phyloP scores from a whole-genome alignment of 139 green algal genomes.

The Chlamydomonas eustigma region DNA sequence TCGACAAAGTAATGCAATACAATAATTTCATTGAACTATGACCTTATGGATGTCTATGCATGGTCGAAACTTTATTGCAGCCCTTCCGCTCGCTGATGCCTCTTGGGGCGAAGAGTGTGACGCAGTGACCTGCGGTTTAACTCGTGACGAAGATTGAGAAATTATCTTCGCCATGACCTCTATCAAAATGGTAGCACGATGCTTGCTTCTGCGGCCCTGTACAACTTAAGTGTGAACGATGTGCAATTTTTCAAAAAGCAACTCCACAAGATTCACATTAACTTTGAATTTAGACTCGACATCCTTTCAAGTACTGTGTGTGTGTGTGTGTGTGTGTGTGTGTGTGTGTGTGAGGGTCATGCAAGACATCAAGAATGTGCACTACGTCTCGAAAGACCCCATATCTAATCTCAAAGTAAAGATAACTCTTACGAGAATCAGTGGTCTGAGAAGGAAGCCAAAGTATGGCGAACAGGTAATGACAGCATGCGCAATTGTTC shows the following conservation, averaged over 20 bases:
- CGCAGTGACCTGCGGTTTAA: no score
- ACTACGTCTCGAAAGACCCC: conserved; percentile 52
- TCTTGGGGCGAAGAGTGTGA: not conserved
- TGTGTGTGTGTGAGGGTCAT: conserved; percentile 19
- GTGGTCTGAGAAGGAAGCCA: not conserved
- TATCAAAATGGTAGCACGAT: no score
- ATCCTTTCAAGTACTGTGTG: no score
- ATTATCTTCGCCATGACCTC: no score
- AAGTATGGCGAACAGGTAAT: conserved; percentile 12
- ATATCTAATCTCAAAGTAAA: conserved; percentile 43
- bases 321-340: no score
- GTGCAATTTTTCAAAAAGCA: no score
- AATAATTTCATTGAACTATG: not conserved
- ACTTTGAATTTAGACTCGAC: no score
- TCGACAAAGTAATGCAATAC: not conserved
- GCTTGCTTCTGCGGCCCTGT: no score
- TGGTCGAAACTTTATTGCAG: conserved; percentile 71
- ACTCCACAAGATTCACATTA: no score
- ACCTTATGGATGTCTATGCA: conserved; percentile 99
- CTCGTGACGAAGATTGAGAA: no score
- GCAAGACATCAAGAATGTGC: conserved; percentile 48
- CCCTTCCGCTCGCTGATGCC: not conserved
- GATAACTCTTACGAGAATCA: conserved; percentile 16
- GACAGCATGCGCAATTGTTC: no score
- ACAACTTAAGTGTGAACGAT: no score